A percentile compares a stretch with the other conserved stretches of the same genome.
Conservation (phyloP, 2,329 filamentous ascomycete genomes). For the Sarocladium strictum region DNA sequence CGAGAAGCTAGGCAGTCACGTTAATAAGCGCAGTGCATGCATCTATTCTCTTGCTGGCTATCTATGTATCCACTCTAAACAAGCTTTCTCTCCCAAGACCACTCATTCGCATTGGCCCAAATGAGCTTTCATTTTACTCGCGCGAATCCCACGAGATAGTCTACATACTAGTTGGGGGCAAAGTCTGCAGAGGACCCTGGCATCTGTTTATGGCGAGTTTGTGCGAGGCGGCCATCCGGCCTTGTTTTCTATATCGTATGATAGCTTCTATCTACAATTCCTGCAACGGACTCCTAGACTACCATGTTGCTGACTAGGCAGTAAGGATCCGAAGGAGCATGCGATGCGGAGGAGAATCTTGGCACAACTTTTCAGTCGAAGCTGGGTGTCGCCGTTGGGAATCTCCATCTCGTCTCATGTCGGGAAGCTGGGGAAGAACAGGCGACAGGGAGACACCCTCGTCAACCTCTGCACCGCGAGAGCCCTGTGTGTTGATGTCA, state of each 20-base stretch:
- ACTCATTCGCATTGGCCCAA: constrained; percentile 17
- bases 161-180: constrained; percentile 19
- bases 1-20: constrained; percentile 14
- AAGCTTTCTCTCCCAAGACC: constrained; percentile 11
- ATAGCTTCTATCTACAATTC: neutral
- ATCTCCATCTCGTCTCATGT: too few species aligned
- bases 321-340: constrained; percentile 21
- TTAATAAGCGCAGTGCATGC: too few species aligned
- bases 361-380: too few species aligned
- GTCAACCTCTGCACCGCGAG: too few species aligned
- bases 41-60: too few species aligned
- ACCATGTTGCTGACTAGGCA: neutral
- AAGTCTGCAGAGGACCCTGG: constrained; percentile 20
- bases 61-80: too few species aligned
- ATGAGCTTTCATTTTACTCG: constrained; percentile 21
- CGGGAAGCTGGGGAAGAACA: too few species aligned
- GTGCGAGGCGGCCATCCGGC: constrained; percentile 22
- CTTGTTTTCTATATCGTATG: constrained; percentile 21
- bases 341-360: too few species aligned
- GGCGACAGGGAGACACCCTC: too few species aligned
- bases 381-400: too few species aligned
- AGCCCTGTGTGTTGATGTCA: too few species aligned
- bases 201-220: constrained; percentile 21
- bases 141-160: constrained; percentile 19
- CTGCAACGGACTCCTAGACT: too few species aligned